Conservation (phyloP, 306 rosid species). For the Prunus kanzakura region DNA sequence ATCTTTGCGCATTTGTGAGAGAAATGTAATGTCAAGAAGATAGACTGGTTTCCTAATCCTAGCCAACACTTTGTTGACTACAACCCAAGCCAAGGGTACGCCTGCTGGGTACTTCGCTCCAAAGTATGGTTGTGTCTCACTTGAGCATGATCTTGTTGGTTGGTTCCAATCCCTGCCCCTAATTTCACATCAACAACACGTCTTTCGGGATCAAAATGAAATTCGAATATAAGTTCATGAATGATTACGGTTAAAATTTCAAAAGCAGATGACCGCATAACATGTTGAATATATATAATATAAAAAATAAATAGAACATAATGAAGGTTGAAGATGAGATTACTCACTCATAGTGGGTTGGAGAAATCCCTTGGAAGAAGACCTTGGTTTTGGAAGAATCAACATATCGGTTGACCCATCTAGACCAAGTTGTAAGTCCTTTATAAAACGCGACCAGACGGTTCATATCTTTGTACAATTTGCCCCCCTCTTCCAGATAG, state of each 20-base stretch:
- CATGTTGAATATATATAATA: background rate
- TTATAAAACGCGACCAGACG: constrained; percentile 67
- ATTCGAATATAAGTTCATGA: too few relatives aligned
- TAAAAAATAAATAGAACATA: background rate
- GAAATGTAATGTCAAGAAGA: constrained; percentile 68
- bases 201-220: too few relatives aligned
- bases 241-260: too few relatives aligned
- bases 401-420: constrained; percentile 67
- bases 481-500: constrained; percentile 52
- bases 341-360: constrained; percentile 81
- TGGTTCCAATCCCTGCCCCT: constrained; percentile 93
- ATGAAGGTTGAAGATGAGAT: background rate
- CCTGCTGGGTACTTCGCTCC: constrained; percentile 87
- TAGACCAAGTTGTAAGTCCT: constrained; percentile 81
- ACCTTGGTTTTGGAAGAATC: constrained; percentile 73
- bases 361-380: constrained; percentile 92
- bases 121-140: constrained; percentile 56
- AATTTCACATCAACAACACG: background rate
- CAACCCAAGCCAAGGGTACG: constrained; percentile 70
- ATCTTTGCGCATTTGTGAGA: constrained; percentile 82
- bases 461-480: constrained; percentile 75
- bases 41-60: constrained; percentile 63
- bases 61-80: constrained; percentile 72
- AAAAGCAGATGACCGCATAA: too few relatives aligned
- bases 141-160: constrained; percentile 69